A percentile compares a stretch with the other conserved stretches of the same genome.
Conservation (phyloP, 192 early-diverging fungal genomes). For the Gigaspora rosea region DNA sequence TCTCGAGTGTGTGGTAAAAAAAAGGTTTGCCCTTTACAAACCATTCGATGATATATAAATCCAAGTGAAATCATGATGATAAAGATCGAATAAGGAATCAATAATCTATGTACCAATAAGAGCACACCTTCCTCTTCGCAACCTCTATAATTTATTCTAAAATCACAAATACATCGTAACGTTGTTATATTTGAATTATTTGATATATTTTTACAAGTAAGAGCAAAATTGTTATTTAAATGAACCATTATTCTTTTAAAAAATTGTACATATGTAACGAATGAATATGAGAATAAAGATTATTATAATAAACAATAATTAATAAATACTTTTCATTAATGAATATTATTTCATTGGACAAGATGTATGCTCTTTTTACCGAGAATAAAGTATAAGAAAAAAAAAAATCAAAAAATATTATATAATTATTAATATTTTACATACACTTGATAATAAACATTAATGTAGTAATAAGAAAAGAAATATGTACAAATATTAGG, state of each 20-base stretch:
- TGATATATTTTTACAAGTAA: neutral
- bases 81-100: neutral
- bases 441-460: too few relatives aligned
- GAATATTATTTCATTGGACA: too few relatives aligned
- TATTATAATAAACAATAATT: too few relatives aligned
- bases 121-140: neutral
- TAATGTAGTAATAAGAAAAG: too few relatives aligned
- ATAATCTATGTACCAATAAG: neutral
- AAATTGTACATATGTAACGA: too few relatives aligned
- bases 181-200: neutral
- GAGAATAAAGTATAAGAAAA: too few relatives aligned
- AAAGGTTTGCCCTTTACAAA: neutral
- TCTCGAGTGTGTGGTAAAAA: neutral
- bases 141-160: neutral
- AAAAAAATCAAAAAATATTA: too few relatives aligned
- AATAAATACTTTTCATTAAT: too few relatives aligned
- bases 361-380: too few relatives aligned
- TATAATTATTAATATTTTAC: too few relatives aligned
- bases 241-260: neutral
- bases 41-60: constrained; percentile 8
- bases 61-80: neutral
- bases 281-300: too few relatives aligned
- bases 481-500: too few relatives aligned
- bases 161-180: constrained; percentile 9
- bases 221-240: neutral